Evolutionary conservation across 2,329 filamentous ascomycete species (phyloP).

Genomic region (Paracoccidioides brasiliensis): DNA sequence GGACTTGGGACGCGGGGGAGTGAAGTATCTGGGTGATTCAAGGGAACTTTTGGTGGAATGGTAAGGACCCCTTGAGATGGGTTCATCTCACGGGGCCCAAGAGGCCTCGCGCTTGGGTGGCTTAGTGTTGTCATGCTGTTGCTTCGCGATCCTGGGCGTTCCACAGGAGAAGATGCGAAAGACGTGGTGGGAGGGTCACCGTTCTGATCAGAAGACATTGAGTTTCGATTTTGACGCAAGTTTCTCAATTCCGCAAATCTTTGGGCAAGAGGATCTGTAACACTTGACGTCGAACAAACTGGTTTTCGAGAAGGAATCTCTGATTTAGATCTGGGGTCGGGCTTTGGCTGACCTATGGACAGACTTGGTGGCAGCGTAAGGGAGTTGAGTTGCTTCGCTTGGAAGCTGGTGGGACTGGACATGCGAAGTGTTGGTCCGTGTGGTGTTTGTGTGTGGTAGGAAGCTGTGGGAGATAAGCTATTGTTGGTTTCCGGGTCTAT

Average conservation of each 20-base stretch:
- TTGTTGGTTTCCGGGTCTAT: neutral
- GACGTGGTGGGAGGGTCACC: neutral
- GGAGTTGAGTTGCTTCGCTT: slow-evolving; percentile 8
- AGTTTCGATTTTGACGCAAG: slow-evolving; percentile 10
- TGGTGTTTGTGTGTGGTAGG: neutral
- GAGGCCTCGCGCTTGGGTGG: slow-evolving; percentile 18
- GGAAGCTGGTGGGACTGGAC: slow-evolving; percentile 30
- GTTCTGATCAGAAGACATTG: slow-evolving; percentile 8
- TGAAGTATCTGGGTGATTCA: slow-evolving; percentile 21
- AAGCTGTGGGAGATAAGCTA: neutral
- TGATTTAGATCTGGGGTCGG: slow-evolving; percentile 13
- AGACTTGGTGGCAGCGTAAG: neutral
- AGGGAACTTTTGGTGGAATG: slow-evolving; percentile 33
- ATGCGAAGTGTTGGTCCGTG: slow-evolving; percentile 14
- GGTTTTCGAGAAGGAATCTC: slow-evolving; percentile 15
- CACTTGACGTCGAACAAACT: slow-evolving; percentile 1
- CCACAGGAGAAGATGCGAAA: neutral
- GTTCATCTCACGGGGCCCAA: slow-evolving; percentile 34
- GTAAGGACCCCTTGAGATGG: slow-evolving; percentile 21
- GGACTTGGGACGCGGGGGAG: slow-evolving; percentile 36
- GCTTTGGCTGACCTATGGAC: slow-evolving; percentile 1
- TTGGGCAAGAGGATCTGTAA: slow-evolving; percentile 27
- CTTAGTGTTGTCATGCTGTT: slow-evolving; percentile 1
- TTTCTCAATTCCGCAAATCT: slow-evolving; percentile 30
- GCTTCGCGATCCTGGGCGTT: slow-evolving; percentile 2